These are phyloP conservation scores for Epichloe sibirici DNA, from an alignment of 2,329 filamentous ascomycete genomes.

Conservation along the genomic window DNA sequence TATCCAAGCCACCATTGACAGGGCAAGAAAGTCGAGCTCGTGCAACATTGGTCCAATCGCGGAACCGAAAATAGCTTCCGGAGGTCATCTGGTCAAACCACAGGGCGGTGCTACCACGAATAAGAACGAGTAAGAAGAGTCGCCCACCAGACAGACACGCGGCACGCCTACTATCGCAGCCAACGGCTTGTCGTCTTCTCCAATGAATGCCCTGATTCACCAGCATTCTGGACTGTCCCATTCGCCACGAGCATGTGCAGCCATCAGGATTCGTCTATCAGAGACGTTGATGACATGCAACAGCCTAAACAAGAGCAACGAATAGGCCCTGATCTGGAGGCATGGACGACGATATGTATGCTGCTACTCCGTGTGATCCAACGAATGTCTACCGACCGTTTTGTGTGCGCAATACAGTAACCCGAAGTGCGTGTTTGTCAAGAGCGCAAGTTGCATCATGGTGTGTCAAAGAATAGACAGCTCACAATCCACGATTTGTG, in stretches of 20 bases:
- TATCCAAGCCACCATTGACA: background rate
- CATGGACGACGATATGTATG: no score
- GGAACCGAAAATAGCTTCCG: background rate
- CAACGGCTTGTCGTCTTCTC: background rate
- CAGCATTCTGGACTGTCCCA: background rate
- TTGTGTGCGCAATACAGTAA: no score
- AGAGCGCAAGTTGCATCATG: background rate
- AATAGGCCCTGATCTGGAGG: no score
- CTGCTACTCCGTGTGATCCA: no score
- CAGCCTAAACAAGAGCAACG: background rate
- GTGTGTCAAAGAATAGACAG: background rate
- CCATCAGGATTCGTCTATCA: background rate
- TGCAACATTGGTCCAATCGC: slow-evolving; percentile 1
- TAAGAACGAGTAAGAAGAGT: background rate
- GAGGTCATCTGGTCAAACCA: slow-evolving; percentile 6
- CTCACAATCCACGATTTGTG: background rate
- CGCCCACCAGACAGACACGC: background rate
- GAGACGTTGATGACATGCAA: background rate
- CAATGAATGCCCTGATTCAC: background rate
- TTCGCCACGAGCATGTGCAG: background rate
- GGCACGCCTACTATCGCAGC: no score
- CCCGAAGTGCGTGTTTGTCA: background rate
- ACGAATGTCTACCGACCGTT: no score
- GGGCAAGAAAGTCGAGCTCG: background rate
- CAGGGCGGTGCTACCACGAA: slow-evolving; percentile 1